Evolutionary conservation across 345 rosid species (phyloP).

Genomic region (Citrus sinensis): DVS_A1.0 CM039166.1:17759501-17760000

Average conservation of each 20-base stretch:
- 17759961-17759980: not conserved
- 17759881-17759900: not conserved
- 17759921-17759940: not conserved
- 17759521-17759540: no score
- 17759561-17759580: no score
- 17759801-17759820: not conserved
- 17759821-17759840: not conserved
- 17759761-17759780: not conserved
- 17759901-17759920: not conserved
- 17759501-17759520: no score
- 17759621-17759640: not conserved
- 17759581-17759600: no score
- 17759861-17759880: not conserved
- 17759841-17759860: not conserved
- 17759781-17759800: conserved; percentile 5
- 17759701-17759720: no score
- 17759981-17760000: no score
- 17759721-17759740: rapidly evolving
- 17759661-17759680: no score
- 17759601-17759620: rapidly evolving
- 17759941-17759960: not conserved
- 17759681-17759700: no score
- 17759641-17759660: not conserved
- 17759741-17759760: not conserved
- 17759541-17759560: no score